phyloP scores from a whole-genome alignment of 106 monocot genomes.

The Dendrobium catenatum region DNA sequence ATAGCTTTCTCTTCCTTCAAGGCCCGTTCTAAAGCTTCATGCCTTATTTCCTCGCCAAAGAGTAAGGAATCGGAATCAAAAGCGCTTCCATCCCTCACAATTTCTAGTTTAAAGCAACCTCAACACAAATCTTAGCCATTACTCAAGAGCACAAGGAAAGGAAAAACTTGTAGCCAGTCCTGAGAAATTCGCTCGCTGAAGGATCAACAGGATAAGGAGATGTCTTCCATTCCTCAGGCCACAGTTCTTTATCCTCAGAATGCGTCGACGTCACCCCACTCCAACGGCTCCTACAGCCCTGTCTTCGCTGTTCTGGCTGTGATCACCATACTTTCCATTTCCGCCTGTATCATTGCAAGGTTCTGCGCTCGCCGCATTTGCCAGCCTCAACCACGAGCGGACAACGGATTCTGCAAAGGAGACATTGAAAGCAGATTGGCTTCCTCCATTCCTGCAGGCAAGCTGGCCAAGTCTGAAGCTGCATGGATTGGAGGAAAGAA shows the following conservation, averaged over 20 bases:
- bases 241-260: not conserved
- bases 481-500: not conserved
- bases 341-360: constrained; percentile 11
- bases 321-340: constrained; percentile 4
- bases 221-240: constrained; percentile 9
- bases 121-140: not conserved
- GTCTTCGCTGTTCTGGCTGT: constrained; percentile 18
- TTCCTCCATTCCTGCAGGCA: constrained; percentile 2
- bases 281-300: constrained; percentile 14
- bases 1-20: no score
- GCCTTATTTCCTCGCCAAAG: no score
- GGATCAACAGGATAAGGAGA: not conserved
- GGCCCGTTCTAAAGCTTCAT: no score
- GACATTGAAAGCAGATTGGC: not conserved
- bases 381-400: not conserved
- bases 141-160: not conserved
- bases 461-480: constrained; percentile 1
- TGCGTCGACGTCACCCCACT: not conserved
- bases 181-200: not conserved
- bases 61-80: no score
- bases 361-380: constrained; percentile 11
- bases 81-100: no score
- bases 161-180: not conserved
- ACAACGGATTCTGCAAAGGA: not conserved
- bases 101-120: not conserved